These are phyloP conservation scores for Cordyceps sp. DNA, from an alignment of 2,329 filamentous ascomycete species.

Conservation along the genomic window DNA sequence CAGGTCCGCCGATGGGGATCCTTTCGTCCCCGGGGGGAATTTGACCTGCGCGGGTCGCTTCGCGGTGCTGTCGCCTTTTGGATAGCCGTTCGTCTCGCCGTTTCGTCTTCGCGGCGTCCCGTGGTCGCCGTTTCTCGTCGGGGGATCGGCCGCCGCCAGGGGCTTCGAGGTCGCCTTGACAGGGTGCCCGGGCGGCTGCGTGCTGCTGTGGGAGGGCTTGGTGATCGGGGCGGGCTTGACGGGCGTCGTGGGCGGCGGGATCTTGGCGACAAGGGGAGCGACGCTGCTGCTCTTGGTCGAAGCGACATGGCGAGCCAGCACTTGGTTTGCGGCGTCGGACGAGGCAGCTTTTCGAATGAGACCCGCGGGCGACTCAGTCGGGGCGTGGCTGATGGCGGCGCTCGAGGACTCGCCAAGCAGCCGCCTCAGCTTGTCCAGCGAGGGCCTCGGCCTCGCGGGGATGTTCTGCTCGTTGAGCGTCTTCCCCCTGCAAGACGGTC, in stretches of 20 bases:
- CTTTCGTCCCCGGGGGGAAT: slow-evolving; percentile 16
- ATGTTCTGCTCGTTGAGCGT: slow-evolving; percentile 35
- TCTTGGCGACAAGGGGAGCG: slow-evolving; percentile 3
- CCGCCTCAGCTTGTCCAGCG: slow-evolving; percentile 25
- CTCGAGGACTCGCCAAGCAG: slow-evolving; percentile 15
- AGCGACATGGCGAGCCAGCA: slow-evolving; percentile 4
- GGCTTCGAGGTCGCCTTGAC: not conserved
- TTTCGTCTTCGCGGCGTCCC: not conserved
- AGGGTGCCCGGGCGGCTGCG: not conserved
- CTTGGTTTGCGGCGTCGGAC: slow-evolving; percentile 4
- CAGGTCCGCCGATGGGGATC: slow-evolving; percentile 6
- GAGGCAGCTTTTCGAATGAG: slow-evolving; percentile 2
- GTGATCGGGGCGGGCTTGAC: slow-evolving; percentile 3
- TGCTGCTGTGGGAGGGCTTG: not conserved
- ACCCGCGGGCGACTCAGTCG: slow-evolving; percentile 2
- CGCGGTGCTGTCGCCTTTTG: not conserved
- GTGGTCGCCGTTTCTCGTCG: not conserved
- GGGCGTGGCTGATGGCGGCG: slow-evolving; percentile 5
- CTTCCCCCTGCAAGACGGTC: slow-evolving; percentile 15
- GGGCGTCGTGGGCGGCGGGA: slow-evolving; percentile 3
- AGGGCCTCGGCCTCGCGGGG: slow-evolving; percentile 27
- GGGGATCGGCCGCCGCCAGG: not conserved
- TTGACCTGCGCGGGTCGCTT: slow-evolving; percentile 12
- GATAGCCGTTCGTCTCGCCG: not conserved
- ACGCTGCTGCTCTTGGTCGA: slow-evolving; percentile 4